These are phyloP conservation scores for Acanthamoeba castellanii DNA, from an alignment of 208 protist species.

Conservation along the genomic window DNA sequence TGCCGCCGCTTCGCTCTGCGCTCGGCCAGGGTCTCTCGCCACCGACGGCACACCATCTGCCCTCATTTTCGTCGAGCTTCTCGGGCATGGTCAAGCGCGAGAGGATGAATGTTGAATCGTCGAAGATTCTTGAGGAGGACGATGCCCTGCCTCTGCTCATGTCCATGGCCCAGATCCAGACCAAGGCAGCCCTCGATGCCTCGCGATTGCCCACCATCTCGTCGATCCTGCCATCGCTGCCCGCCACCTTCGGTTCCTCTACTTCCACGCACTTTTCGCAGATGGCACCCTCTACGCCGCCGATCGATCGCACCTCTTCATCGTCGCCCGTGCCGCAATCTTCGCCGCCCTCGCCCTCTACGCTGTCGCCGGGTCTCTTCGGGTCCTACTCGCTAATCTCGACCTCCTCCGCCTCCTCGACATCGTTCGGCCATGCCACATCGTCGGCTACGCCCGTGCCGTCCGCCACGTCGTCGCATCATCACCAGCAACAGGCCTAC, in stretches of 20 bases:
- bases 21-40: not conserved
- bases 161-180: not conserved
- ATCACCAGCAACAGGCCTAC: not conserved
- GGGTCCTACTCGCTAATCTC: not conserved
- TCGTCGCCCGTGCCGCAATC: not conserved
- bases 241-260: too few species aligned
- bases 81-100: too few species aligned
- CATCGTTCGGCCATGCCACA: not conserved
- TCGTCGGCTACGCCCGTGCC: not conserved
- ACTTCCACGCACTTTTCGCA: not conserved
- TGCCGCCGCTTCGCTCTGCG: not conserved
- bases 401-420: not conserved
- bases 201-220: slow-evolving; percentile 1
- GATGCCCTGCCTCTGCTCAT: not conserved
- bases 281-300: not conserved
- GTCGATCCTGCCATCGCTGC: not conserved
- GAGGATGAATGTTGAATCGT: not conserved
- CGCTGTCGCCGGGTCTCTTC: not conserved
- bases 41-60: not conserved
- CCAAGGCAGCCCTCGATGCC: not conserved
- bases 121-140: not conserved
- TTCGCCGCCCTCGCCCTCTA: not conserved
- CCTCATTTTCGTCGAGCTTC: not conserved
- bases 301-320: not conserved
- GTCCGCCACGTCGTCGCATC: not conserved